Evolutionary conservation across 306 rosid species (phyloP), one percentile per base, ranked within the genome.

Genomic region (Sechiopsis laciniata): DNA sequence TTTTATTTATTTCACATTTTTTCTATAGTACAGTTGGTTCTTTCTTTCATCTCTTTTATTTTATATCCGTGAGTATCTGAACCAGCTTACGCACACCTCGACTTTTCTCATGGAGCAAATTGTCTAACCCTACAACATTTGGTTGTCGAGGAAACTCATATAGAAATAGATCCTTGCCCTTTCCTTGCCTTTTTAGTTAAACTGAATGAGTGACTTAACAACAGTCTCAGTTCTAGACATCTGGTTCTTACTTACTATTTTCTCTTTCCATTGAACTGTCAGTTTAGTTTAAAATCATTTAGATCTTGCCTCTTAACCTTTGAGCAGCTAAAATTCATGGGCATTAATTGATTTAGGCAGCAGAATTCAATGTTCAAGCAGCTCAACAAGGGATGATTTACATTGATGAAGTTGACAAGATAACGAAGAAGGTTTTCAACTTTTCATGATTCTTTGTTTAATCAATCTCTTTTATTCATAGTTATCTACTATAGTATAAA

Each of bases 351-450:
- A 72, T 58, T 77, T 81, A 93, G 98, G 96, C 96, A 63, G 97
- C 98, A 68, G 97, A 88, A 75, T 93, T 90, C 87, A 93, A 93
- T 87, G 90, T 93, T 76, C 91, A 88, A 81, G 98, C 98, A 13
- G 97, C 98, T 78, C 98, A 93, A 81, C 98, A 93, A 80, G 98
- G 98, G 81, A 93, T 93, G 66, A 87, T 93, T 80, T 93, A 93
- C 83, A 90, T 90, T 24, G 98, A 93, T 75, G 98, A 93, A 93
- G 97, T 93, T 85, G 98, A 93, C 91, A 90, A 93, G 85, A 93
- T 90, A 87, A 93, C 98, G 15, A 93, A 90, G 87, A 93, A 93
- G 98, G 98, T 93, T 78, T 55, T 35, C 37, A 4, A 32, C 37
- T 32, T 32, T 32, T 32, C 37, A 21, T 20, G 58, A 14, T 69